A percentile compares a stretch with the other conserved stretches of the same genome.
These are phyloP conservation scores for Saccharomycopsis javanensis DNA, from an alignment of 805 yeast genomes.

Conservation along the genomic window DNA sequence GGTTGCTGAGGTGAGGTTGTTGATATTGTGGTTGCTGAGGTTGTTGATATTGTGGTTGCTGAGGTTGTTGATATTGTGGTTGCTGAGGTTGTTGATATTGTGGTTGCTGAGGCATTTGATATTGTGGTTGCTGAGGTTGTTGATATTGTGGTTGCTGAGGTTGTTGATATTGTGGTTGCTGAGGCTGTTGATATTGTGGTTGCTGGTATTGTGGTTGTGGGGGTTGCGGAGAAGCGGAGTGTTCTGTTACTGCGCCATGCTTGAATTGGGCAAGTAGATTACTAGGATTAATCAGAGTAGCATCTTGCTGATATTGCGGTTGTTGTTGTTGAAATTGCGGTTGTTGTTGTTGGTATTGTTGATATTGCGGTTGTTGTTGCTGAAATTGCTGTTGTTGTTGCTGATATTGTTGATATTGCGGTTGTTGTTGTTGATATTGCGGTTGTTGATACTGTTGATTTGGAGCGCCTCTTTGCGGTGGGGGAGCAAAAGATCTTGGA, in stretches of 20 bases:
- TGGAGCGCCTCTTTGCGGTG: constrained; percentile 25
- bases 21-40: no score
- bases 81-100: neutral
- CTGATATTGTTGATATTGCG: neutral
- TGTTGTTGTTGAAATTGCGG: neutral
- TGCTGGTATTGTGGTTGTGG: neutral
- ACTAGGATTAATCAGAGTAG: neutral
- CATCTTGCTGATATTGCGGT: constrained; percentile 19
- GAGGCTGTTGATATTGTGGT: neutral
- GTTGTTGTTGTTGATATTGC: neutral
- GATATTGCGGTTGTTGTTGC: neutral
- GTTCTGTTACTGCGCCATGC: constrained; percentile 19
- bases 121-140: neutral
- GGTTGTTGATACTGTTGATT: constrained; percentile 3
- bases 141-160: neutral
- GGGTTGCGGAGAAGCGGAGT: neutral
- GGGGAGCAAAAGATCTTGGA: constrained; percentile 31
- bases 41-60: neutral
- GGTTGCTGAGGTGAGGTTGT: constrained; percentile 1
- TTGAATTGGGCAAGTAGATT: neutral
- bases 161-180: neutral
- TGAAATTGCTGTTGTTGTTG: neutral
- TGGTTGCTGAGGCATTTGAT: neutral
- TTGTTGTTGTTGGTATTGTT: neutral
- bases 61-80: neutral